Evolutionary conservation across 2,329 filamentous ascomycete species (phyloP), one percentile per base, ranked within the genome.

Genomic region (Huntiella moniliformis): DNA sequence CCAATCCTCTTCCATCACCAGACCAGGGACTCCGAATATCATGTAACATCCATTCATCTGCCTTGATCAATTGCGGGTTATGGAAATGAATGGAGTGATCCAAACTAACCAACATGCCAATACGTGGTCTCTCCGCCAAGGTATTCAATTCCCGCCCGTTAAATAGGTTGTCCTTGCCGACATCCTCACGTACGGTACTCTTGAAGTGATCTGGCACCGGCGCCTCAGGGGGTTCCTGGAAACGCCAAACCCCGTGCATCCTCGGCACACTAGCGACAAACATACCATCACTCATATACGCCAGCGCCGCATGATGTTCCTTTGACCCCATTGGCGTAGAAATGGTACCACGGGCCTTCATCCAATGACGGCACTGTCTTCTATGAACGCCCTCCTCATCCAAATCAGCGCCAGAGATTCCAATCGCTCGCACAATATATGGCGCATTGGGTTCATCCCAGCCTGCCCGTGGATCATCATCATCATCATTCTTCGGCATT

Each of bases 221-320:
- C n/a, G 42, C 44, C 46, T 69, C 62, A 2, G 68, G 67, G 10
- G 65, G 51, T 42, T 67, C 70, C 1, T 71, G 74, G 58, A 82
- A 84, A 11, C 82, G 71, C 72, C 82, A 87, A 33, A 95, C 69
- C 47, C 75, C 71, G 61, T 95, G 87, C 46, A 87, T 78, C 15
- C 84, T 75, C 22, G 79, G 69, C 5, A 95, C 75, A 2, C 87
- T 95, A 35, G 83, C 87, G 60, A 96, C 87, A 63, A 98, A 96
- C 64, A 83, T 91, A 57, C 74, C 82, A 63, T 96, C 88, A 18
- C 79, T 84, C 66, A 96, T 82, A 65, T 96, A 98, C 17, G 88
- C 88, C 51, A 98, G 68, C 6, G 91, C 91, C 34, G 74, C 80
- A 33, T 95, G 67, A 58, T 96, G 87, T 8, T 86, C 84, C 55